These are phyloP conservation scores for Aspergillus fumigatiaffinis DNA, from an alignment of 2,329 filamentous ascomycete genomes.

Conservation along the genomic window DNA sequence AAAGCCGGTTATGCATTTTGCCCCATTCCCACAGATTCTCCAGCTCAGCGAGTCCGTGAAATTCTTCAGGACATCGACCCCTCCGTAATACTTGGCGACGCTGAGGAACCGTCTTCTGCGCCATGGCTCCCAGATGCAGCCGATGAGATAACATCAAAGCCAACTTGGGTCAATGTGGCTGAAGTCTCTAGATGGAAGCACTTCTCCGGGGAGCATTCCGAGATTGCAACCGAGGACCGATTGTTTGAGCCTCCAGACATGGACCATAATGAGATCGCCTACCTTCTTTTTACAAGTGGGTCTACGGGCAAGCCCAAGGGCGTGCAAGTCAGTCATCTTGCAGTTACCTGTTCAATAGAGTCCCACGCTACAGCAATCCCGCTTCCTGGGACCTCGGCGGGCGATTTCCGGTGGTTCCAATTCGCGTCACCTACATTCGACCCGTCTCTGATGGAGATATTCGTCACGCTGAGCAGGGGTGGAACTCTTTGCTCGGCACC, in stretches of 20 bases:
- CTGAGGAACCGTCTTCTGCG: constrained; percentile 9
- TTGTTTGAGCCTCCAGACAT: constrained; percentile 9
- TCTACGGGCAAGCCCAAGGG: constrained; percentile 34
- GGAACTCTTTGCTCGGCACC: constrained; percentile 34
- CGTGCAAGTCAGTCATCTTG: constrained; percentile 28
- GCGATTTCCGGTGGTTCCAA: constrained; percentile 35
- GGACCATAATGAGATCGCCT: constrained; percentile 22
- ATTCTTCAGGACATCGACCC: constrained; percentile 27
- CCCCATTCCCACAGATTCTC: constrained; percentile 36
- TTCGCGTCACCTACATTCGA: constrained; percentile 36
- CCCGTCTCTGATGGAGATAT: constrained; percentile 29
- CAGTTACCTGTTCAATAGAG: constrained; percentile 29
- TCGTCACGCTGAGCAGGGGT: constrained; percentile 27
- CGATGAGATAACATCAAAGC: neutral
- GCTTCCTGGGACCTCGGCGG: constrained; percentile 14
- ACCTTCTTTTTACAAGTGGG: constrained; percentile 34
- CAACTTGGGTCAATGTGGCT: constrained; percentile 21
- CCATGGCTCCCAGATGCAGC: constrained; percentile 4
- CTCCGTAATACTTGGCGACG: constrained; percentile 20
- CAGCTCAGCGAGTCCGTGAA: constrained; percentile 22
- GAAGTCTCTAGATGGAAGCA: constrained; percentile 18
- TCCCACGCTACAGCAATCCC: constrained; percentile 26
- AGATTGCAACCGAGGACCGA: neutral
- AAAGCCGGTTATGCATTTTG: constrained; percentile 37
- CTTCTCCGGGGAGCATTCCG: constrained; percentile 1